Base-by-base conservation (phyloP, 2,329 filamentous ascomycete genomes). In the Chrysoporthe deuterocubensis region DNA sequence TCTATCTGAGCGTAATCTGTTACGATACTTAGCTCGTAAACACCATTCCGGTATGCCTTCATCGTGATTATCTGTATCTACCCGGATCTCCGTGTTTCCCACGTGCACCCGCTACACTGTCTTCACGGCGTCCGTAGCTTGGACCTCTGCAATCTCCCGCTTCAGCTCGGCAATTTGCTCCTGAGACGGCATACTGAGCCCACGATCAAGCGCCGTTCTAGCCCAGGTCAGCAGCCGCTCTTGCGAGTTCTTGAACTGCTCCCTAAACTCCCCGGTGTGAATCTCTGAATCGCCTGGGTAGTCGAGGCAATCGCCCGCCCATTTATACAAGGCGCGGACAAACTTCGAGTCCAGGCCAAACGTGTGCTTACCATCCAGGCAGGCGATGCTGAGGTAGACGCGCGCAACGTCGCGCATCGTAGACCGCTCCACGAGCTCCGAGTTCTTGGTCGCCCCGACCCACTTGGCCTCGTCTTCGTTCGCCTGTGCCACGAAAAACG, bases 181-280 rank as follows among this genome's bases (percentile, higher is more conserved):
- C 5, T 3, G 44, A 4, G 52, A 64, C 9, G 52, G 65, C 48
- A 64, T 52, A 16, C 50, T 26, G 66, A 60, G 62, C 50, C 40
- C 60, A 42, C 50, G 56, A 8, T 68, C 56, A 37, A 18, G 64
- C 66, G 61, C 60, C 21, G 76, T 69, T 5, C 67, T 71, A 4
- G 72, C 75, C 76, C 76, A 77, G 1, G 59, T 65, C 56, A 75
- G 54, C 42, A 76, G 37, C 65, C 66, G 73, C 54, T 32, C 58
- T 68, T 77, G 74, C n/a, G 72, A 70, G 3, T 62, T 57, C 26
- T 66, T 67, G 65, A 75, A 77, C 42, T 67, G 68, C 52, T 63
- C 62, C 16, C 46, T 67, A 57, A 77, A 77, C 59, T 63, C 70
- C 40, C 65, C 52, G 0, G 62, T 71, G 8, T 71, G 71, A 26